A percentile compares a stretch with the other conserved stretches of the same genome.
phyloP scores from a whole-genome alignment of 768 basidiomycete species.

The Holtermanniella nyarrowii region DNA sequence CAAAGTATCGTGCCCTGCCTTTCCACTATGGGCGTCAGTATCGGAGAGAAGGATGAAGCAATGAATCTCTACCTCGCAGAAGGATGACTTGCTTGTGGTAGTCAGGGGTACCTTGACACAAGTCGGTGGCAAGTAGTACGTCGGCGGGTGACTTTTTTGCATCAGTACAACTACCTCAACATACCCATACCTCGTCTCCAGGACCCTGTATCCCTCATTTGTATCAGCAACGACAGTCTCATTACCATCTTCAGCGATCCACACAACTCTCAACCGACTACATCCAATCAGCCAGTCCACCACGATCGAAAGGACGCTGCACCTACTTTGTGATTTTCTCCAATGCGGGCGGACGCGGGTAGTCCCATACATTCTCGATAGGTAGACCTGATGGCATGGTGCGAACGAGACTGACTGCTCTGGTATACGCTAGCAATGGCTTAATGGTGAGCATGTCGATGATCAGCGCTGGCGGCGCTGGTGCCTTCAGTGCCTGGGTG shows the following conservation, averaged over 20 bases:
- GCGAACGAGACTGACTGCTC: no score
- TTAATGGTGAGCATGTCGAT: no score
- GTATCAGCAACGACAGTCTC: conserved; percentile 33
- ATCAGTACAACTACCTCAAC: not conserved
- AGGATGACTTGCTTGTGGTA: conserved; percentile 17
- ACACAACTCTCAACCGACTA: conserved; percentile 29
- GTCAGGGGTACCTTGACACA: conserved; percentile 11
- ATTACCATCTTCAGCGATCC: conserved; percentile 11
- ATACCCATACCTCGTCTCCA: conserved; percentile 36
- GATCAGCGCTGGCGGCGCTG: no score
- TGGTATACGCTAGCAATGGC: no score
- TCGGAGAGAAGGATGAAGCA: not conserved
- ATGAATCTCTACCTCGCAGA: conserved; percentile 29
- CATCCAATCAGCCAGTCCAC: not conserved
- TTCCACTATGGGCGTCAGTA: conserved; percentile 18
- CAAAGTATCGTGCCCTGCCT: conserved; percentile 27
- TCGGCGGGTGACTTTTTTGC: conserved; percentile 33
- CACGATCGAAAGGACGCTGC: not conserved
- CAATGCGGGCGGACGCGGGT: conserved; percentile 36
- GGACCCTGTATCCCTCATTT: conserved; percentile 26
- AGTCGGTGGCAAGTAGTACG: conserved; percentile 34
- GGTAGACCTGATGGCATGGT: no score
- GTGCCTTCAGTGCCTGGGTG: no score
- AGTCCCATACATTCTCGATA: conserved; percentile 38
- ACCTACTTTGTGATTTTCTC: conserved; percentile 22